phyloP scores from a whole-genome alignment of 257 asterid species.

The Ligustrum vulgare region DNA sequence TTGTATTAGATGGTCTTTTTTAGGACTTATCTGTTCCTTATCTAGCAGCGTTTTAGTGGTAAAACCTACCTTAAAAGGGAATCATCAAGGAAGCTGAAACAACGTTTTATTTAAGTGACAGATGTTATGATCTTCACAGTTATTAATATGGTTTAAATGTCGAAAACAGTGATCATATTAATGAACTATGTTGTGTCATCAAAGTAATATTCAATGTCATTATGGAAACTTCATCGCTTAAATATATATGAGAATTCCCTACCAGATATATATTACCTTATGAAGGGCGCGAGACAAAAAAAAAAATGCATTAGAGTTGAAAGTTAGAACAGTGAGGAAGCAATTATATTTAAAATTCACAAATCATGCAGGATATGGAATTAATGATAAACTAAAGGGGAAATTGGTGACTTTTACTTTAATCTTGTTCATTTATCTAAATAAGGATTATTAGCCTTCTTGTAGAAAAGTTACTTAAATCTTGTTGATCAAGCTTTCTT shows the following conservation, averaged over 20 bases:
- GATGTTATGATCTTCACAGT: not conserved
- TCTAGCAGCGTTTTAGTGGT: not conserved
- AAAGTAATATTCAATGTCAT: not conserved
- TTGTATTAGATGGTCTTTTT: not conserved
- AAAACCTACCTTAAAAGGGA: not conserved
- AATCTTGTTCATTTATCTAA: not conserved
- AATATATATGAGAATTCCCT: not conserved
- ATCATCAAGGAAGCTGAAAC: not conserved
- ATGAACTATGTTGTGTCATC: not conserved
- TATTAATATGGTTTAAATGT: not conserved
- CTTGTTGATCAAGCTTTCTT: not conserved
- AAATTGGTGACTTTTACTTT: not conserved
- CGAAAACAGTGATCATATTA: not conserved
- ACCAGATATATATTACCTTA: not conserved
- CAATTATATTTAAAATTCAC: not conserved
- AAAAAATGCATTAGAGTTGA: not conserved
- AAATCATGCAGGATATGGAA: not conserved
- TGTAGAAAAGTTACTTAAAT: not conserved
- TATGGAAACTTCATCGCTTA: not conserved
- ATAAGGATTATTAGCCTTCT: not conserved
- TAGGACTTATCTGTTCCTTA: not conserved
- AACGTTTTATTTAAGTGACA: not conserved
- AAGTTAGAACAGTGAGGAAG: not conserved
- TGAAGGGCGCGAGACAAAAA: not conserved
- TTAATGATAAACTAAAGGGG: not conserved